A percentile compares a stretch with the other conserved stretches of the same genome.
phyloP scores from a whole-genome alignment of 129 eudicot species.

The Chrysanthemum makinoi region DNA sequence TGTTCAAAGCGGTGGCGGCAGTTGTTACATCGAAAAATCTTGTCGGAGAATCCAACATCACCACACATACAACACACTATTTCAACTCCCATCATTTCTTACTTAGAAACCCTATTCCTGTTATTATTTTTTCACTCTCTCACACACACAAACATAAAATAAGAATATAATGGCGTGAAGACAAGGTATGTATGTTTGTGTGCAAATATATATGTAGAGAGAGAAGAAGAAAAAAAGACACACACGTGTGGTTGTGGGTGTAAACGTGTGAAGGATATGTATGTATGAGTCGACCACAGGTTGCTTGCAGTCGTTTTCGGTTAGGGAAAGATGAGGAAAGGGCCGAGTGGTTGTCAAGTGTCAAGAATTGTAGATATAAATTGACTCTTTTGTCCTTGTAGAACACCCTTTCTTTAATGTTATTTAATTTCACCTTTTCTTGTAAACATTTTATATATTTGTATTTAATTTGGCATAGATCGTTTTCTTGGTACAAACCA shows the following conservation, averaged over 20 bases:
- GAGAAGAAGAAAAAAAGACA: neutral
- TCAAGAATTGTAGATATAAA: slow-evolving; percentile 25
- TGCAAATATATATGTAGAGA: neutral
- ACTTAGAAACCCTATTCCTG: neutral
- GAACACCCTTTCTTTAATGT: too few species aligned
- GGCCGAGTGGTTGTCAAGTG: neutral
- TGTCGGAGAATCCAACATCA: slow-evolving; percentile 71
- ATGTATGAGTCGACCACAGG: slow-evolving; percentile 48
- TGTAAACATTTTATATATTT: too few species aligned
- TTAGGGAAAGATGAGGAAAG: neutral
- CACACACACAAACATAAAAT: neutral
- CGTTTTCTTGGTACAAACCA: too few species aligned
- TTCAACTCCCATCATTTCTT: slow-evolving; percentile 53
- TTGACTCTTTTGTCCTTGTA: slow-evolving; percentile 35
- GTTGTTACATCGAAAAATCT: slow-evolving; percentile 72
- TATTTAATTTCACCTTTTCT: too few species aligned
- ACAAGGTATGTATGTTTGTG: neutral
- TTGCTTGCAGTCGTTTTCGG: slow-evolving; percentile 71
- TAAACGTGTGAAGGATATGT: slow-evolving; percentile 11
- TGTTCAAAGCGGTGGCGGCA: slow-evolving; percentile 77
- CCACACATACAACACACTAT: slow-evolving; percentile 84
- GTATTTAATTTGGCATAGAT: too few species aligned
- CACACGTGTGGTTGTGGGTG: slow-evolving; percentile 26
- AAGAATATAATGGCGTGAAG: neutral
- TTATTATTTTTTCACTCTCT: neutral